Conservation (phyloP, 2,329 filamentous ascomycete species). For the Aaosphaeria pasadenensis region DNA sequence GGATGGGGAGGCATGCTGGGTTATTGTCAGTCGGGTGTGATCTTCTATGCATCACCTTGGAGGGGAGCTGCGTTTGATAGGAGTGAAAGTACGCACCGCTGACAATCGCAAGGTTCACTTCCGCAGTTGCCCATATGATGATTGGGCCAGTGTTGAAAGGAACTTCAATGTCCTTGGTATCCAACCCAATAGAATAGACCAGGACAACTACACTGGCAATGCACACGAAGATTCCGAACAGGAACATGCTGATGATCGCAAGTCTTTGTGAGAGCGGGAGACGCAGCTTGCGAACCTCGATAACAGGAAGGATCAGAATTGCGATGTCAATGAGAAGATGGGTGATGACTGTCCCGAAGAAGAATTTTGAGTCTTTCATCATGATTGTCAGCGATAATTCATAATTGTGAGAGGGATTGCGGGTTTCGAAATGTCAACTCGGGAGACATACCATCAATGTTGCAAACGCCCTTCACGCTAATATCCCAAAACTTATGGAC, state of each 20-base stretch:
- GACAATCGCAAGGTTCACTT: slow-evolving; percentile 13
- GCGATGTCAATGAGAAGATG: slow-evolving; percentile 32
- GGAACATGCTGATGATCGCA: slow-evolving; percentile 56
- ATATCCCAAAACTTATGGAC: slow-evolving; percentile 33
- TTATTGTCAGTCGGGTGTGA: not conserved
- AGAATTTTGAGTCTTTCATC: slow-evolving; percentile 22
- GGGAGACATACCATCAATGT: slow-evolving; percentile 14
- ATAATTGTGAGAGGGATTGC: too few relatives aligned
- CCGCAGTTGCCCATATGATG: slow-evolving; percentile 11
- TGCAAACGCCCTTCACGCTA: slow-evolving; percentile 21
- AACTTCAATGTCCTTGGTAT: slow-evolving; percentile 7
- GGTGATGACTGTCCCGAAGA: slow-evolving; percentile 29
- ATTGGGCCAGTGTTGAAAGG: slow-evolving; percentile 10
- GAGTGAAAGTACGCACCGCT: slow-evolving; percentile 7
- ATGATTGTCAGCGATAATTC: not conserved
- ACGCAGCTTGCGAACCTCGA: slow-evolving; percentile 31
- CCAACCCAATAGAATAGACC: slow-evolving; percentile 2
- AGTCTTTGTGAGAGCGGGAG: slow-evolving; percentile 10
- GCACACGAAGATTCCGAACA: slow-evolving; percentile 13
- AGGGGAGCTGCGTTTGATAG: not conserved
- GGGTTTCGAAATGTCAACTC: too few relatives aligned
- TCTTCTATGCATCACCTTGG: not conserved
- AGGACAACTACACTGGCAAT: slow-evolving; percentile 9
- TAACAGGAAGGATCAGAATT: slow-evolving; percentile 29
- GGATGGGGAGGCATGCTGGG: slow-evolving; percentile 14